These are phyloP conservation scores for Candida ovalis DNA, from an alignment of 805 yeast species.

Conservation along the genomic window DNA sequence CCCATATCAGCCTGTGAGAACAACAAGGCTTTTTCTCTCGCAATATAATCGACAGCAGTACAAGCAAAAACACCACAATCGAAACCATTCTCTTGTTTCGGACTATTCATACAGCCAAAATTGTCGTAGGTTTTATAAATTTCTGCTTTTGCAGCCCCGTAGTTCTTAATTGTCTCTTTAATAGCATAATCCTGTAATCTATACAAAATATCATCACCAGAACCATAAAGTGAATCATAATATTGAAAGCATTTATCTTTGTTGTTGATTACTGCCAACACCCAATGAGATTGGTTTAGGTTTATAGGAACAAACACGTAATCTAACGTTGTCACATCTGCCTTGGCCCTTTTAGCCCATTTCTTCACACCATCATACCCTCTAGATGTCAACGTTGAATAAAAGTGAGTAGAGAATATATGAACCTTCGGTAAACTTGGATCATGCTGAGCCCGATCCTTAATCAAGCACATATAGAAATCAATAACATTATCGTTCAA, in stretches of 20 bases:
- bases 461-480: slow-evolving; percentile 59
- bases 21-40: slow-evolving; percentile 45
- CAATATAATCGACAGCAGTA: slow-evolving; percentile 61
- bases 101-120: slow-evolving; percentile 39
- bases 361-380: slow-evolving; percentile 81
- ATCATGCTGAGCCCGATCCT: slow-evolving; percentile 33
- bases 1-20: slow-evolving; percentile 71
- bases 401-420: slow-evolving; percentile 87
- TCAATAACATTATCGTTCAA: slow-evolving; percentile 90
- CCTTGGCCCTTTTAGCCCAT: slow-evolving; percentile 79
- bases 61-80: slow-evolving; percentile 97
- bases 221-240: slow-evolving; percentile 70
- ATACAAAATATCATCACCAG: slow-evolving; percentile 41
- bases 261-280: slow-evolving; percentile 74
- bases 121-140: slow-evolving; percentile 25
- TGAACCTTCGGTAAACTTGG: slow-evolving; percentile 40
- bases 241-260: slow-evolving; percentile 55
- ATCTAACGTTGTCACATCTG: slow-evolving; percentile 59
- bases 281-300: slow-evolving; percentile 85
- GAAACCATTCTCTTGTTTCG: slow-evolving; percentile 84
- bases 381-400: slow-evolving; percentile 58
- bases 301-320: slow-evolving; percentile 83
- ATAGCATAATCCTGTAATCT: slow-evolving; percentile 58
- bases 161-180: slow-evolving; percentile 59
- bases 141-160: slow-evolving; percentile 32